Evolutionary conservation across 2,329 filamentous ascomycete genomes (phyloP).

Genomic region (Diaporthe vexans): DNA sequence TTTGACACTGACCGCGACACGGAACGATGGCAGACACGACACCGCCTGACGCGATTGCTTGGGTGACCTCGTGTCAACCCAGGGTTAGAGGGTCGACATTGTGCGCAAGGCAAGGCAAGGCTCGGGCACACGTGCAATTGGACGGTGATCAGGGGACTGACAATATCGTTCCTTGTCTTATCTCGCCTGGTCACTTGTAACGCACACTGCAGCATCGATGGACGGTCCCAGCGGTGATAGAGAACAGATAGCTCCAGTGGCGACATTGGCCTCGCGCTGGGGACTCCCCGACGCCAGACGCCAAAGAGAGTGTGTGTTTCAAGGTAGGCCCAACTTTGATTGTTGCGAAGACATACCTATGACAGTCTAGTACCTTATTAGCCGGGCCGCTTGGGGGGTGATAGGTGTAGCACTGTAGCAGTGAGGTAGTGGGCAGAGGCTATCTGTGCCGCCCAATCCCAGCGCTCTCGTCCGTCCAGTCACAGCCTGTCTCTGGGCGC

Average conservation of each 20-base stretch:
- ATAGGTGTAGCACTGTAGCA: background rate
- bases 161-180: constrained; percentile 14
- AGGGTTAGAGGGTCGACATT: constrained; percentile 14
- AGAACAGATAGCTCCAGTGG: constrained; percentile 25
- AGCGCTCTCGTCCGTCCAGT: constrained; percentile 33
- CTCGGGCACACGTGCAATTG: constrained; percentile 26
- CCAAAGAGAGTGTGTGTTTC: constrained; percentile 33
- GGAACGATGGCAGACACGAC: constrained; percentile 27
- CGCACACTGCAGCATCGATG: constrained; percentile 33
- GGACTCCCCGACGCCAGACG: constrained; percentile 25
- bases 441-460: constrained; percentile 33
- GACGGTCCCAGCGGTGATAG: constrained; percentile 11
- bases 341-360: background rate
- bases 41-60: constrained; percentile 23
- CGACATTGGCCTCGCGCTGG: constrained; percentile 23
- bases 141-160: constrained; percentile 22
- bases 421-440: constrained; percentile 15
- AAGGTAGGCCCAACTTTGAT: constrained; percentile 28
- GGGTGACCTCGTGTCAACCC: constrained; percentile 15
- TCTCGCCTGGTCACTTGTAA: constrained; percentile 31
- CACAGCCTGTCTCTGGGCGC: constrained; percentile 28
- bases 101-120: constrained; percentile 1
- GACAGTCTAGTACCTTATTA: background rate
- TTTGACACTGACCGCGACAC: constrained; percentile 29
- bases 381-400: background rate